Conservation (phyloP, 495 filamentous ascomycete genomes). For the Annulohypoxylon maeteangense region DNA sequence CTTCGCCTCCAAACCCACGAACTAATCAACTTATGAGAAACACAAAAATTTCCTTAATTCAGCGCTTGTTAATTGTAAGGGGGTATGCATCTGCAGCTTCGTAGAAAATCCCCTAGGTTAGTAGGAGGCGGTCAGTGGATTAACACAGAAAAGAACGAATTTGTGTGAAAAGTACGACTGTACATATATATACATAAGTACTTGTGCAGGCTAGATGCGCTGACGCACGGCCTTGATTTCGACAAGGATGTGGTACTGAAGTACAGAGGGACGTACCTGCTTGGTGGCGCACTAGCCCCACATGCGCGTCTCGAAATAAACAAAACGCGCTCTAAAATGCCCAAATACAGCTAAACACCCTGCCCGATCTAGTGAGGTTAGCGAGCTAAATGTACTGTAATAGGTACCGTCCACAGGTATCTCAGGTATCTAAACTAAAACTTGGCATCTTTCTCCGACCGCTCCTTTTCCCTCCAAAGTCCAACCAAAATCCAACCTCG, state of each 20-base stretch:
- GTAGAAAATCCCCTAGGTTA: constrained; percentile 9
- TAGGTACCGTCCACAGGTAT: neutral
- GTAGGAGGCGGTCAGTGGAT: constrained; percentile 23
- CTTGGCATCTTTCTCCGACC: constrained; percentile 30
- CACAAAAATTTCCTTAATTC: constrained; percentile 14
- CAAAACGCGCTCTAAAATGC: constrained; percentile 35
- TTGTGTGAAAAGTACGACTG: constrained; percentile 5
- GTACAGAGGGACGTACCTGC: constrained; percentile 19
- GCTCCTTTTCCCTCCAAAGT: constrained; percentile 36
- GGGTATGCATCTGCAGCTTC: constrained; percentile 27
- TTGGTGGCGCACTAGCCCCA: constrained; percentile 33
- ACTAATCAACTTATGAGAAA: constrained; percentile 13
- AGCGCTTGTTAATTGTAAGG: constrained; percentile 23
- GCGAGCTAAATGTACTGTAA: neutral
- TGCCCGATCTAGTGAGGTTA: neutral
- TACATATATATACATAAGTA: constrained; percentile 10
- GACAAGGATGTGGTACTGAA: constrained; percentile 1
- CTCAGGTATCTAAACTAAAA: neutral
- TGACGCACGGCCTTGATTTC: constrained; percentile 21
- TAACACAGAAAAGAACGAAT: neutral
- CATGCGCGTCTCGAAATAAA: constrained; percentile 44
- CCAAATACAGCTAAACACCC: constrained; percentile 16
- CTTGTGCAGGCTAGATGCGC: neutral
- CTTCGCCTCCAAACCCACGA: neutral
- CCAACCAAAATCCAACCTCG: constrained; percentile 30